Percentiles rank a stretch among this genome's conserved stretches.
Conservation (phyloP, 225 moss, liverwort and hornwort species). For the Marchantia polymorpha region DNA sequence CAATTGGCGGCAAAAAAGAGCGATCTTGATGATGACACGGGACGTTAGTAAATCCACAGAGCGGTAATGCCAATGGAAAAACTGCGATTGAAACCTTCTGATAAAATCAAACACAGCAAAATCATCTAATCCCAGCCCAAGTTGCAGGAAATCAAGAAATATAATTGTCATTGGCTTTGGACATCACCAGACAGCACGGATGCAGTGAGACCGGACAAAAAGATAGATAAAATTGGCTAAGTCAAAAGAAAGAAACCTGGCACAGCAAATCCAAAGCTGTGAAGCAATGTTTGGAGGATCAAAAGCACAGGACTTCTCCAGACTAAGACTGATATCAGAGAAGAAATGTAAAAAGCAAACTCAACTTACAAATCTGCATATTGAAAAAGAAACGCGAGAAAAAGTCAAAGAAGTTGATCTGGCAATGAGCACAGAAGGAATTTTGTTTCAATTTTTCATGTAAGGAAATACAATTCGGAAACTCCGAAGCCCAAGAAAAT, state of each 20-base stretch:
- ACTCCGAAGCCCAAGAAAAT: neutral
- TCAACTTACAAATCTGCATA: no score
- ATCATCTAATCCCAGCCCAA: no score
- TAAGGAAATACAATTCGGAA: conserved; percentile 2
- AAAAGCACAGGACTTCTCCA: neutral
- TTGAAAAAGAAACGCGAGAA: no score
- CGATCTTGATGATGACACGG: neutral
- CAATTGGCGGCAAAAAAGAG: neutral
- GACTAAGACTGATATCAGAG: neutral
- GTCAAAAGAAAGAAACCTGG: neutral
- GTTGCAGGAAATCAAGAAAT: neutral
- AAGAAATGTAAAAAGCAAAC: neutral
- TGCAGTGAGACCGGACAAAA: neutral
- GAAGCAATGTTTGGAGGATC: neutral
- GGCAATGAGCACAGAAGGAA: neutral
- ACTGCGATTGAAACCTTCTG: neutral
- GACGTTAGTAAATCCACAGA: neutral
- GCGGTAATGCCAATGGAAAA: neutral
- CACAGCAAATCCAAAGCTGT: neutral
- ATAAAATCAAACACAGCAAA: no score
- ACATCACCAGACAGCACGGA: neutral
- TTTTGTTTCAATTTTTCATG: neutral
- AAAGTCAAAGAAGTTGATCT: neutral
- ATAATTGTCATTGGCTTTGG: neutral
- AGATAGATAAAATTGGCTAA: neutral